These are phyloP conservation scores for Alternaria brassicicola DNA, from an alignment of 2,329 filamentous ascomycete genomes.

Conservation along the genomic window DNA sequence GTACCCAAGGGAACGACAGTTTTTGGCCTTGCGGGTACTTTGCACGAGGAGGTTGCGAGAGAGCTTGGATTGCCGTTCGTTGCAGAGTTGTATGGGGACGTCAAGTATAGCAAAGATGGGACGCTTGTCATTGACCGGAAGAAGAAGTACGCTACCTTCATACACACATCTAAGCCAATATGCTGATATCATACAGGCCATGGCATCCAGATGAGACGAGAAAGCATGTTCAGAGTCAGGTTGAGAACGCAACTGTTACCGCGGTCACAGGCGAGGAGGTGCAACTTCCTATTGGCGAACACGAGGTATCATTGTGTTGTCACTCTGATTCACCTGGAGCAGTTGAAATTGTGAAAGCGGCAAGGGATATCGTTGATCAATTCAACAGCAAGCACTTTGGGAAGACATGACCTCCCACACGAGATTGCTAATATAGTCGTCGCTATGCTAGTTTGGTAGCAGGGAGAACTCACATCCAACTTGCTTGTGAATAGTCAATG, in stretches of 20 bases:
- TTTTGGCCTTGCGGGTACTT: conserved; percentile 61
- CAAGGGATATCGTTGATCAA: conserved; percentile 51
- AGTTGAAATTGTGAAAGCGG: conserved; percentile 52
- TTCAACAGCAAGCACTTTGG: conserved; percentile 44
- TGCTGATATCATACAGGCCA: conserved; percentile 30
- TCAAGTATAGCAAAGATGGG: conserved; percentile 60
- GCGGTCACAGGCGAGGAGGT: conserved; percentile 52
- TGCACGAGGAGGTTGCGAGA: conserved; percentile 60
- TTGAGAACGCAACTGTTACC: conserved; percentile 50
- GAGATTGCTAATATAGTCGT: neutral
- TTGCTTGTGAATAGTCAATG: neutral
- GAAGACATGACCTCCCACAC: neutral
- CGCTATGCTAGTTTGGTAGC: neutral
- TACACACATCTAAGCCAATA: neutral
- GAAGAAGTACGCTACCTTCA: conserved; percentile 54
- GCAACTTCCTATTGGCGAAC: conserved; percentile 50
- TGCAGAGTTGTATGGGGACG: conserved; percentile 62
- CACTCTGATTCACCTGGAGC: conserved; percentile 55
- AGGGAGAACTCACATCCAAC: neutral
- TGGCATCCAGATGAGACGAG: conserved; percentile 53
- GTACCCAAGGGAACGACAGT: conserved; percentile 59
- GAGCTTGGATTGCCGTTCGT: conserved; percentile 61
- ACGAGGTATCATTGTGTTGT: conserved; percentile 53
- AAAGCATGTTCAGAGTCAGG: conserved; percentile 50
- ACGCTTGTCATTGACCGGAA: conserved; percentile 63